Conservation (phyloP, 176 grass and related monocot genomes). For the Cymbopogon citratus region DNA sequence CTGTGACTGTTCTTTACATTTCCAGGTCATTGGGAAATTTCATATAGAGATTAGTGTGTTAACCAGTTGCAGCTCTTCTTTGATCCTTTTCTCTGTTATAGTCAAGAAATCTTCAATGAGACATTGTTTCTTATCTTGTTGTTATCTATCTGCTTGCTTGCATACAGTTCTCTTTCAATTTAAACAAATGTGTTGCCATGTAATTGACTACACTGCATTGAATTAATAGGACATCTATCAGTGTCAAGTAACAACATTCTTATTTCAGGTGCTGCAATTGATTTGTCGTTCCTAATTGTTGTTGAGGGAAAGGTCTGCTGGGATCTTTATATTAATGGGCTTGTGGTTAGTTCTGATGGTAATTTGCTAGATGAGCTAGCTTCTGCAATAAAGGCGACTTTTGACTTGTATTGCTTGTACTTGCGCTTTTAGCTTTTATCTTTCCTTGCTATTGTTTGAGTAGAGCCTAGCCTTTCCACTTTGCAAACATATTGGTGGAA, state of each 20-base stretch:
- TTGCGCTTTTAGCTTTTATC: background rate
- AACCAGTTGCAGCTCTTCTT: background rate
- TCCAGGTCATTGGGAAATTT: background rate
- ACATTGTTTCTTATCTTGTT: background rate
- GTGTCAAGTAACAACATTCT: background rate
- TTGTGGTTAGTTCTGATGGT: slow-evolving; percentile 87
- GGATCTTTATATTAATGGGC: slow-evolving; percentile 81
- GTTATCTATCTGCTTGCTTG: background rate
- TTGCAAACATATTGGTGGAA: background rate
- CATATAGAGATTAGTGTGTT: background rate
- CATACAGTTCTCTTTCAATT: slow-evolving; percentile 10
- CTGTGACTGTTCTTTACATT: background rate
- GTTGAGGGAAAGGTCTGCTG: slow-evolving; percentile 92
- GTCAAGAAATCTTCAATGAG: background rate
- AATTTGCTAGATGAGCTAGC: slow-evolving; percentile 84
- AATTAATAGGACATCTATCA: background rate
- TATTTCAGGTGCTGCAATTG: slow-evolving; percentile 76
- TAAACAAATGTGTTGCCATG: background rate
- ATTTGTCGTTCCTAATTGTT: slow-evolving; percentile 72
- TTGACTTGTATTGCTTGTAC: slow-evolving; percentile 9
- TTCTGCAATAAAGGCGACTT: slow-evolving; percentile 74
- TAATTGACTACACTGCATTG: background rate
- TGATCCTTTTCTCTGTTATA: background rate
- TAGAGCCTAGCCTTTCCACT: background rate
- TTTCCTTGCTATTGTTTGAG: background rate